Conservation (phyloP, 2,329 filamentous ascomycete genomes). For the Zasmidium citrigriseum region DNA sequence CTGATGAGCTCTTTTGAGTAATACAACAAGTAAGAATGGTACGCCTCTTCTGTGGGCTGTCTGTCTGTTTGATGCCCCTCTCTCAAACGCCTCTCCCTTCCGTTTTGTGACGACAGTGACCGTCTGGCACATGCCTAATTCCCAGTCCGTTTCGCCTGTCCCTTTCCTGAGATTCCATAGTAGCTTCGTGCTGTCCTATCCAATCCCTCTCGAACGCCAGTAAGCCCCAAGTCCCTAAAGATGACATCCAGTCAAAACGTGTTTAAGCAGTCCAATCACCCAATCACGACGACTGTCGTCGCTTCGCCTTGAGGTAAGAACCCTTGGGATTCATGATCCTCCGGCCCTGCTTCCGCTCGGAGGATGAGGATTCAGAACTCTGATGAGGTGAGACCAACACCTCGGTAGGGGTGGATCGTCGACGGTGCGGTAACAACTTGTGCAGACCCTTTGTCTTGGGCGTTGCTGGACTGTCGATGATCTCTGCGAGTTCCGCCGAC, state of each 20-base stretch:
- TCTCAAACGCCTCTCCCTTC: no score
- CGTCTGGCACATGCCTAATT: no score
- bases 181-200: no score
- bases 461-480: not conserved
- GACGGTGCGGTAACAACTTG: not conserved
- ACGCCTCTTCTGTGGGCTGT: no score
- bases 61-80: no score
- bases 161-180: no score
- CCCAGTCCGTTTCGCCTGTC: no score
- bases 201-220: no score
- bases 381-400: not conserved
- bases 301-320: not conserved
- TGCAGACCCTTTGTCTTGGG: not conserved
- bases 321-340: not conserved
- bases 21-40: no score
- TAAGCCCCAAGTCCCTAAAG: not conserved
- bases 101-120: no score
- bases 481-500: slow-evolving; percentile 1
- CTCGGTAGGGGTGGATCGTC: not conserved
- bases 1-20: no score
- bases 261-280: not conserved
- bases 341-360: not conserved
- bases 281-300: no score
- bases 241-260: not conserved
- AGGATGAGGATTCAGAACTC: not conserved